phyloP scores from a whole-genome alignment of 345 rosid genomes.

The Hibiscus trionum region DNA sequence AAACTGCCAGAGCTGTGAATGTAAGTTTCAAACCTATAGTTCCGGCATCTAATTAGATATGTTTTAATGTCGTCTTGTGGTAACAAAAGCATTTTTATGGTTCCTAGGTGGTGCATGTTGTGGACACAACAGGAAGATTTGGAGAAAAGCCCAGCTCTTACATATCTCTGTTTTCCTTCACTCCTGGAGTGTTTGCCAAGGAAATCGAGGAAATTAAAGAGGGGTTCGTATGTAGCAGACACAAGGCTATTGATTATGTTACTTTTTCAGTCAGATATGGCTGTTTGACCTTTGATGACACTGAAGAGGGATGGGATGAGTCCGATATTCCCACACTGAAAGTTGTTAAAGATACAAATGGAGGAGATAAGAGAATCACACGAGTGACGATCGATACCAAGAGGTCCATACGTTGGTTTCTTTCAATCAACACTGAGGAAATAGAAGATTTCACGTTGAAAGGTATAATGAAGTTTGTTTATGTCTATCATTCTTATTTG shows the following conservation, averaged over 20 bases:
- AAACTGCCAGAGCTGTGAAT: conserved; percentile 80
- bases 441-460: conserved; percentile 63
- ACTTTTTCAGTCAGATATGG: conserved; percentile 65
- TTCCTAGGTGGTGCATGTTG: conserved; percentile 81
- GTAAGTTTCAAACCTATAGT: conserved; percentile 33
- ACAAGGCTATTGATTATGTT: conserved; percentile 66
- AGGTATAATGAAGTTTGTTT: conserved; percentile 26
- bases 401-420: conserved; percentile 76
- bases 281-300: conserved; percentile 52
- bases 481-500: not conserved
- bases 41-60: conserved; percentile 5
- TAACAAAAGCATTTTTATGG: not conserved
- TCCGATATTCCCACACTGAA: conserved; percentile 50
- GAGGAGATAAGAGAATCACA: conserved; percentile 28
- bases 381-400: conserved; percentile 52
- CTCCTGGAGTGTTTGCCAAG: conserved; percentile 74
- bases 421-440: conserved; percentile 64
- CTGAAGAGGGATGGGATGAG: conserved; percentile 62
- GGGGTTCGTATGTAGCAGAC: conserved; percentile 72
- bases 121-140: conserved; percentile 49
- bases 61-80: conserved; percentile 1
- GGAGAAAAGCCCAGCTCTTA: conserved; percentile 48
- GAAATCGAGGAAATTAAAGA: conserved; percentile 64
- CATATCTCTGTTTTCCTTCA: conserved; percentile 58
- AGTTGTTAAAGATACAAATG: conserved; percentile 35